Evolutionary conservation across 768 basidiomycete species (phyloP).

Genomic region (Tephrocybe sp.): DNA sequence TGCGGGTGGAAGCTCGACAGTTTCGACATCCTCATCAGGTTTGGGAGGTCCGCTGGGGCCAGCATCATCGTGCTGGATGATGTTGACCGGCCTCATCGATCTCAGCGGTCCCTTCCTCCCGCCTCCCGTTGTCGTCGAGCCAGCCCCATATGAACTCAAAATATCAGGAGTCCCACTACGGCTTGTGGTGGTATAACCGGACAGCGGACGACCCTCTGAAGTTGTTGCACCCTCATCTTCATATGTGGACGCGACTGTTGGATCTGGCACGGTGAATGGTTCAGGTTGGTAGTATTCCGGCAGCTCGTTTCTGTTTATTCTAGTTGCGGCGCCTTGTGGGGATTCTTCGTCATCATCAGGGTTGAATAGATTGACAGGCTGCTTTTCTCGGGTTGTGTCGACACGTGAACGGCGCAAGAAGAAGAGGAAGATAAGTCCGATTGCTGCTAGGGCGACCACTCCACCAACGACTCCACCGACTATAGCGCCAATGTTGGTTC

Average conservation of each 20-base stretch:
- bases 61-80: constrained; percentile 85
- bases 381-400: constrained; percentile 45
- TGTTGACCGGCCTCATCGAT: constrained; percentile 68
- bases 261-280: constrained; percentile 71
- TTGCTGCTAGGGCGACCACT: constrained; percentile 17
- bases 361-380: constrained; percentile 67
- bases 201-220: constrained; percentile 33
- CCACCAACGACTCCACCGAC: constrained; percentile 29
- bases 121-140: constrained; percentile 26
- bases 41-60: constrained; percentile 46
- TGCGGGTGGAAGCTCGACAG: constrained; percentile 81
- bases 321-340: constrained; percentile 11
- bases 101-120: constrained; percentile 48
- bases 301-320: constrained; percentile 41
- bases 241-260: constrained; percentile 39
- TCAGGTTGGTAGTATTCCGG: constrained; percentile 76
- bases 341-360: constrained; percentile 57
- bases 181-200: constrained; percentile 38
- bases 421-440: constrained; percentile 22
- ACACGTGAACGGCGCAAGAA: constrained; percentile 24
- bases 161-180: constrained; percentile 50
- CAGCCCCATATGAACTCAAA: constrained; percentile 20
- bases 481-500: constrained; percentile 29
- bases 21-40: constrained; percentile 52
- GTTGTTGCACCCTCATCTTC: constrained; percentile 22